Evolutionary conservation across 192 early-diverging fungal genomes (phyloP), one percentile per base, ranked within the genome.

Genomic region (Pilaira anomala): DNA sequence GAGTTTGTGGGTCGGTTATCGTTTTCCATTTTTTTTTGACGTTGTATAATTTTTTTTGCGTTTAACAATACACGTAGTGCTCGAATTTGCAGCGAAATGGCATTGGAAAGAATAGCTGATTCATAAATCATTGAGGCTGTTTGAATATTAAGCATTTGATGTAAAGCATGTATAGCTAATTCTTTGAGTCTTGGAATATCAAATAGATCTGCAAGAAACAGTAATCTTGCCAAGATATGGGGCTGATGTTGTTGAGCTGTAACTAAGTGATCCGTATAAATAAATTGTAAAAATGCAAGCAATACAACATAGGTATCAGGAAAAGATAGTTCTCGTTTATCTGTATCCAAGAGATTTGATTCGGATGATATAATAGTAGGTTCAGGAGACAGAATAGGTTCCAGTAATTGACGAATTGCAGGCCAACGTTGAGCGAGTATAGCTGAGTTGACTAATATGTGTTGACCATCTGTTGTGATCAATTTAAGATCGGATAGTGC

Each of bases 81-180:
- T 19, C 80, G 68, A 29, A 82, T 78, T 60, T 89, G 87, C 45
- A 89, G 76, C 9, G 83, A 80, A 24, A 79, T 76, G 52, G 84
- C 82, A 14, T 83, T 80, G 2, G 85, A 85, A 1, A 83, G 74
- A 22, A 83, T 78, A 7, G 84, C 85, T 0, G 87, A 85, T 59
- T 88, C 87, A 48, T 80, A 88, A 22, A 88, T 79, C 60, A 89
- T 59, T 3, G 86, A 83, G 16, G 87, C 87, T 1, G 82, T 86
- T 0, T 74, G 64, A 52, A 77, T 84, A 57, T 73, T 80, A 8
- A 85, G 77, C 73, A 75, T 80, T 67, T 81, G 82, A 62, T 85
- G 87, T 19, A 89, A 72, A 48, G 80, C 70, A 28, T 80, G 82
- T 2, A 78, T 77, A 5, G 79, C 67, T 25, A 82, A 75, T 64